Evolutionary conservation across 306 rosid genomes (phyloP).

Genomic region (Ormosia emarginata): DNA sequence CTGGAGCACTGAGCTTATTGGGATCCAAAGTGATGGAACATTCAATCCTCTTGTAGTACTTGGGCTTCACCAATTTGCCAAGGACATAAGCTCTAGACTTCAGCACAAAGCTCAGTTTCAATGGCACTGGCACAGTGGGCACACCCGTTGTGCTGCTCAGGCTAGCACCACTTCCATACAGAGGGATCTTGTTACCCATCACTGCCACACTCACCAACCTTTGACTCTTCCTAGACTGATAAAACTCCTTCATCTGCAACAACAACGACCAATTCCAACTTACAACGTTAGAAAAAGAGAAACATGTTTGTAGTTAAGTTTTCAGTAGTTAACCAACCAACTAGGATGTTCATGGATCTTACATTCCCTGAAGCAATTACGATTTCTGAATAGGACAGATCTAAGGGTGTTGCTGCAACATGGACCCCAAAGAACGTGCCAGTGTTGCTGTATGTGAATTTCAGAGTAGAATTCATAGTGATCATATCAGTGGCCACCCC

Average conservation of each 20-base stretch:
- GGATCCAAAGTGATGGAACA: constrained; percentile 70
- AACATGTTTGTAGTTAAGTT: background rate
- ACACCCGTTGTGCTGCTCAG: constrained; percentile 70
- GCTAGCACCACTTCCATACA: constrained; percentile 81
- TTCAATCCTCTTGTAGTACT: constrained; percentile 53
- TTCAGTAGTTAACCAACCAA: background rate
- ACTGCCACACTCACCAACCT: constrained; percentile 56
- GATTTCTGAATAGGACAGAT: constrained; percentile 60
- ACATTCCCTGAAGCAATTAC: constrained; percentile 70
- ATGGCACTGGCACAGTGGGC: constrained; percentile 57
- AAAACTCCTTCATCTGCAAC: constrained; percentile 60
- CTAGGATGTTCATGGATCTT: constrained; percentile 23
- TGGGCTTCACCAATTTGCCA: constrained; percentile 87
- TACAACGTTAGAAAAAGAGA: background rate
- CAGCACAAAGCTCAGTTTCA: constrained; percentile 55
- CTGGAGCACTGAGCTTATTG: constrained; percentile 46
- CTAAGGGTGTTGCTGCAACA: constrained; percentile 67
- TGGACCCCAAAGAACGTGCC: constrained; percentile 94
- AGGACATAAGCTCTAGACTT: constrained; percentile 74
- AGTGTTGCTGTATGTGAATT: constrained; percentile 68
- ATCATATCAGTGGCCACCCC: constrained; percentile 96
- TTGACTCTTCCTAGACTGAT: constrained; percentile 73
- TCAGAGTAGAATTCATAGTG: constrained; percentile 70
- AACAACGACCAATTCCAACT: background rate
- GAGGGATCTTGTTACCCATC: constrained; percentile 58